Conservation (phyloP, 805 yeast species). For the Zygoascus ofunaensis region DNA sequence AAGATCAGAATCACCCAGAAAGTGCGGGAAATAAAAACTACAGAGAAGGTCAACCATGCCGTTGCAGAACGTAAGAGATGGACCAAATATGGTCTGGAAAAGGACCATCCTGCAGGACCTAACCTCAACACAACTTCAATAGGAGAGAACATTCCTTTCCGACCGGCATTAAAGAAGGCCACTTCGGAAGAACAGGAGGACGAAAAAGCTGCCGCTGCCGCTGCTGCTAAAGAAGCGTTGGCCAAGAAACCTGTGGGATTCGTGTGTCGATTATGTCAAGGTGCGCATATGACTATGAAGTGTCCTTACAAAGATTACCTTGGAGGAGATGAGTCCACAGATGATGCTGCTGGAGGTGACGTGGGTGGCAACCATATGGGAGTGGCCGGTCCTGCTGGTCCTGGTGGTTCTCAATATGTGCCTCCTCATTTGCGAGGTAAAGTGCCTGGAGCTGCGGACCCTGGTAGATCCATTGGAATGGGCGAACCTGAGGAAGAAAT, state of each 20-base stretch:
- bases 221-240: slow-evolving; percentile 33
- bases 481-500: slow-evolving; percentile 73
- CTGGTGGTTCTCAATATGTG: slow-evolving; percentile 36
- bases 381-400: slow-evolving; percentile 30
- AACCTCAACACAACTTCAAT: slow-evolving; percentile 79
- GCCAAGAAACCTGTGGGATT: slow-evolving; percentile 38
- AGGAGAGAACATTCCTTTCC: slow-evolving; percentile 73
- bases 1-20: slow-evolving; percentile 82
- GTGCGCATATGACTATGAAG: slow-evolving; percentile 84
- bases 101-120: slow-evolving; percentile 69
- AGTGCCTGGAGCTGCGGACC: slow-evolving; percentile 32
- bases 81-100: slow-evolving; percentile 81
- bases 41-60: slow-evolving; percentile 72
- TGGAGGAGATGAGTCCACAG: slow-evolving; percentile 42
- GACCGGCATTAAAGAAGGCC: slow-evolving; percentile 42
- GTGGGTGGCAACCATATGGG: slow-evolving; percentile 31
- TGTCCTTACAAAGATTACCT: slow-evolving; percentile 94
- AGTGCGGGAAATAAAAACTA: slow-evolving; percentile 64
- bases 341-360: slow-evolving; percentile 18
- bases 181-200: slow-evolving; percentile 46
- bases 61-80: slow-evolving; percentile 86
- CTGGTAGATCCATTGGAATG: slow-evolving; percentile 34
- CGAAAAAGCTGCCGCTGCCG: slow-evolving; percentile 45
- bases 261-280: slow-evolving; percentile 86
- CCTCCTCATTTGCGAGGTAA: slow-evolving; percentile 54